Base-by-base conservation (phyloP, 1,284 basidiomycete genomes). In the Leccinum fallax region DNA sequence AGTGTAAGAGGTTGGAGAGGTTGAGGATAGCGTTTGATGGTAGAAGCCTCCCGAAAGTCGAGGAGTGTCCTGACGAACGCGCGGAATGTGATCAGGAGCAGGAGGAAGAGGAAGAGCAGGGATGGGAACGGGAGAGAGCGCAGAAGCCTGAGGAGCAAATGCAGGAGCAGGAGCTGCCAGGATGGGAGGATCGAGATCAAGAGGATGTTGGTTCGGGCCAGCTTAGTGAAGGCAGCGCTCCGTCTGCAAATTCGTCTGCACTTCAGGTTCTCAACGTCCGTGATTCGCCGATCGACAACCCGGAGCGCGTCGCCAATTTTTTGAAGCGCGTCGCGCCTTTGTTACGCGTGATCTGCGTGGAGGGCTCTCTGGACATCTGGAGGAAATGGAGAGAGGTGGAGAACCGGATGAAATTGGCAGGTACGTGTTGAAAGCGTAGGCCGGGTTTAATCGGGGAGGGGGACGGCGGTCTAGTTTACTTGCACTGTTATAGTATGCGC, bases 331-430 rank as follows among this genome's bases (percentile, higher is more conserved):
- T 70, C 16, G 66, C 74, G 1, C 71, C 71, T 3, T 62, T 60
- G 2, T 59, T 75, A 59, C 71, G 68, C 9, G 63, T 64, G 2
- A 72, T 72, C 8, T 65, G 62, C 28, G 71, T 75, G 9, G 71
- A 72, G 15, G 71, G 71, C 2, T 61, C 68, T 28, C 51, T 73
- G 60, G 74, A 72, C 21, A 66, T 69, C 54, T 74, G 69, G 72
- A 64, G 54, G 19, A 76, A 62, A 19, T 72, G 71, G 71, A 61
- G 70, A 43, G 72, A 73, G 8, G 71, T 72, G 34, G 74, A 72
- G 43, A 62, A 71, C 28, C 59, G 61, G 38, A 74, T 74, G 65
- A 71, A 63, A 43, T 51, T 63, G 60, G 46, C 36, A 2, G 62
- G 53, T 24, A 24, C 59, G n/a, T 53, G 52, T 53, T 53, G 52